Evolutionary conservation across 805 yeast genomes (phyloP).

Genomic region (Nakazawaea wickerhamii): DNA sequence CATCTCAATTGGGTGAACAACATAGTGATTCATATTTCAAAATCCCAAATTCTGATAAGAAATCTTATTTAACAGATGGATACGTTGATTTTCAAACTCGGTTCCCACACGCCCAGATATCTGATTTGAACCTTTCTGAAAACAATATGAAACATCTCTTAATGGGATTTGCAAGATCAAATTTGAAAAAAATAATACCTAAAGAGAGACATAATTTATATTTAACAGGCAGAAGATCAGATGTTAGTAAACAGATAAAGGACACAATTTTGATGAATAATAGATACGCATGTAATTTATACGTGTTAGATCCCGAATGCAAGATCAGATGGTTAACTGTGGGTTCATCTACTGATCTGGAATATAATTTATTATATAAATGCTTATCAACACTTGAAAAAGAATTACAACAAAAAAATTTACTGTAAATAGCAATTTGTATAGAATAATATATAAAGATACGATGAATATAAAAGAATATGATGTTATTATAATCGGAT

Average conservation of each 20-base stretch:
- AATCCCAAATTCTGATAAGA: slow-evolving; percentile 33
- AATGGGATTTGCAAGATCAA: slow-evolving; percentile 42
- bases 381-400: slow-evolving; percentile 32
- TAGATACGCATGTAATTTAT: slow-evolving; percentile 76
- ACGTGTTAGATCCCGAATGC: slow-evolving; percentile 67
- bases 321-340: slow-evolving; percentile 89
- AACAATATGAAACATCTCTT: slow-evolving; percentile 62
- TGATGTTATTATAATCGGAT: slow-evolving; percentile 54
- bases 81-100: slow-evolving; percentile 32
- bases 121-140: slow-evolving; percentile 75
- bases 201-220: slow-evolving; percentile 49
- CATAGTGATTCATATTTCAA: slow-evolving; percentile 59
- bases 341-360: slow-evolving; percentile 72
- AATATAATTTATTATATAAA: slow-evolving; percentile 58
- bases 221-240: slow-evolving; percentile 57
- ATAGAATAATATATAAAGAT: background rate
- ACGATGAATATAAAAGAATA: background rate
- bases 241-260: slow-evolving; percentile 51
- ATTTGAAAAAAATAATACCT: slow-evolving; percentile 40
- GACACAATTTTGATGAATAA: slow-evolving; percentile 63
- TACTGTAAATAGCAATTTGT: background rate
- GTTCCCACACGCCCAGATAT: slow-evolving; percentile 57
- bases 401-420: background rate
- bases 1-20: slow-evolving; percentile 66
- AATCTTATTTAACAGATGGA: slow-evolving; percentile 36